These are phyloP conservation scores for Fusarium redolens DNA, from an alignment of 2,329 filamentous ascomycete genomes.

Conservation along the genomic window DNA sequence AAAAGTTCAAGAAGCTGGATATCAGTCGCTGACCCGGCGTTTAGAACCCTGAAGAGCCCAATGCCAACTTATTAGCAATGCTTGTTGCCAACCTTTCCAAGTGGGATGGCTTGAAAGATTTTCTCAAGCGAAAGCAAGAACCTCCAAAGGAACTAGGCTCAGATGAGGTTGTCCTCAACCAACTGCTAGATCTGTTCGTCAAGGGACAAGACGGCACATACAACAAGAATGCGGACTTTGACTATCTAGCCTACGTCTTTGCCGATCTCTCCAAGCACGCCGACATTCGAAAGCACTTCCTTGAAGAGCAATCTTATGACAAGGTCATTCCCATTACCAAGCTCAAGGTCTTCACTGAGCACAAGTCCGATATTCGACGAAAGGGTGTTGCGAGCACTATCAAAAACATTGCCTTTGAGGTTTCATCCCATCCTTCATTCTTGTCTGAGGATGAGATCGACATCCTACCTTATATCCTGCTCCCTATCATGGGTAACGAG, in stretches of 20 bases:
- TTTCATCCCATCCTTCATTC: slow-evolving; percentile 76
- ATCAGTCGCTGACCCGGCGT: slow-evolving; percentile 2
- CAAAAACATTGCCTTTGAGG: slow-evolving; percentile 91
- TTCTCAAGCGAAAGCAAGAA: slow-evolving; percentile 75
- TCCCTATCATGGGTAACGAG: slow-evolving; percentile 89
- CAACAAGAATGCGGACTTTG: slow-evolving; percentile 87
- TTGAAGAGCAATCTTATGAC: slow-evolving; percentile 80
- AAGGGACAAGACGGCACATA: slow-evolving; percentile 85
- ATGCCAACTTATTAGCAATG: slow-evolving; percentile 89
- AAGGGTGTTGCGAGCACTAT: slow-evolving; percentile 97
- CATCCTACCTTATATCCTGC: slow-evolving; percentile 86
- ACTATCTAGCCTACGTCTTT: slow-evolving; percentile 94
- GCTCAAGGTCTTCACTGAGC: slow-evolving; percentile 93
- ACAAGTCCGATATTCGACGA: slow-evolving; percentile 82
- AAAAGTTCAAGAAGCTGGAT: no score
- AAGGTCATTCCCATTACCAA: slow-evolving; percentile 89
- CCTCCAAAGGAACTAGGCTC: slow-evolving; percentile 77
- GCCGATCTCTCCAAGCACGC: slow-evolving; percentile 89
- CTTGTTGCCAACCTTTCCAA: slow-evolving; percentile 93
- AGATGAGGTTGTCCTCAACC: slow-evolving; percentile 82
- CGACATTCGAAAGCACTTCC: slow-evolving; percentile 79
- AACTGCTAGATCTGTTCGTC: slow-evolving; percentile 95
- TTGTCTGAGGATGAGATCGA: slow-evolving; percentile 79
- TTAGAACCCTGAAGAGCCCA: slow-evolving; percentile 78
- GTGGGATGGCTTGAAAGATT: slow-evolving; percentile 75